Percentiles rank a stretch among this genome's conserved stretches.
phyloP scores from a whole-genome alignment of 306 rosid species.

The Acacia acuminata region DNA sequence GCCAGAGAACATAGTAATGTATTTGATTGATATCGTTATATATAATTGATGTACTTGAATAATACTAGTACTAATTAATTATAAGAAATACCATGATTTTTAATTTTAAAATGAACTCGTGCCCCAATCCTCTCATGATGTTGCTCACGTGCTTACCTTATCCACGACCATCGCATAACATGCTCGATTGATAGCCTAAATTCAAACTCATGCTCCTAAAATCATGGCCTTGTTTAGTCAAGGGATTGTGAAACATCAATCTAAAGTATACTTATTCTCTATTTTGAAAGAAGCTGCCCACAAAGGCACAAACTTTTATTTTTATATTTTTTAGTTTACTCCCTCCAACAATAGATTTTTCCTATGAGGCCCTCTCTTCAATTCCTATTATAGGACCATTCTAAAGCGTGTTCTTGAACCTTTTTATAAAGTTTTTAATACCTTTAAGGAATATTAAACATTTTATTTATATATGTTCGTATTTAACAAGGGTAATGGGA shows the following conservation, averaged over 20 bases:
- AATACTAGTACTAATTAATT: background rate
- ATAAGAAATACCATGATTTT: background rate
- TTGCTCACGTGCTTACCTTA: background rate
- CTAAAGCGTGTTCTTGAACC: too few species aligned
- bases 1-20: too few species aligned
- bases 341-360: background rate
- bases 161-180: background rate
- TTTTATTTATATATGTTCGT: too few species aligned
- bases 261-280: background rate
- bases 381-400: too few species aligned
- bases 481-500: too few species aligned
- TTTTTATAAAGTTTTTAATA: too few species aligned
- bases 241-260: background rate
- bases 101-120: background rate
- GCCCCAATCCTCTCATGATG: background rate
- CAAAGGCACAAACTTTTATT: too few species aligned
- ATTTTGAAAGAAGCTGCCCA: background rate
- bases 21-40: background rate
- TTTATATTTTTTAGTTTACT: too few species aligned
- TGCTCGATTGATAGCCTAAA: background rate
- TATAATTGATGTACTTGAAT: background rate
- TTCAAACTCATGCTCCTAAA: background rate
- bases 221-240: background rate
- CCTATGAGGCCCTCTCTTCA: too few species aligned
- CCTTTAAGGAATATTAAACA: too few species aligned